Base-by-base conservation (phyloP, 2,329 filamentous ascomycete genomes). In the Juglanconis oblonga region DNA sequence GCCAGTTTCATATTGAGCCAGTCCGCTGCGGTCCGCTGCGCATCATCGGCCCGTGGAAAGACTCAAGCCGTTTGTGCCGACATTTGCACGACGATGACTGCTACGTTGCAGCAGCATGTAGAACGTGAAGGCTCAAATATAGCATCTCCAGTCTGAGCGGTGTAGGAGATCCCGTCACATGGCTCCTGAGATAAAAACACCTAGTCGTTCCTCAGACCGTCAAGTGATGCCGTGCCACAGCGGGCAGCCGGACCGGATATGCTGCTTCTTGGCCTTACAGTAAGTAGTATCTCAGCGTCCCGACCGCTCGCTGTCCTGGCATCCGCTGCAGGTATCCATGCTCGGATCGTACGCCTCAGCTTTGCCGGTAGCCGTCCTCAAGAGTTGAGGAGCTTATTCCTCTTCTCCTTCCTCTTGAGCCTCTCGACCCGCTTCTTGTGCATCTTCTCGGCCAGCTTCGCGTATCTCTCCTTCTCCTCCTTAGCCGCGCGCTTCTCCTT, bases 361-460 rank as follows among this genome's bases (percentile, higher is more conserved):
- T 24, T 45, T 45, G 38, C 38, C 31, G 24, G 31, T 9, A 29
- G 55, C 38, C 29, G 52, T 35, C 45, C 58, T 83, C 79, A 88
- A 62, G 86, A 88, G 73, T 88, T 87, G 69, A 89, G 72, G 73
- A 92, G 77, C 79, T 94, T 95, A 77, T 94, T 99, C 72, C 95
- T 87, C 87, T 98, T 98, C 81, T 99, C 95, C 76, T 92, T 90
- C 72, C 93, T 86, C 87, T 92, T 97, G 75, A 97, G 77, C 68
- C 95, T 86, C 77, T 99, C 95, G 11, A 98, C 89, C 63, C 93
- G 84, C 83, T 97, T 98, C 76, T 86, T 87, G 79, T 98, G 94
- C 95, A 99, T 98, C 80, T 95, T 98, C 78, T 92, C 91, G 24
- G 92, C 94, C 86, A 99, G 86, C 80, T 93, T 91, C 74, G 92